A percentile compares a stretch with the other conserved stretches of the same genome.
Evolutionary conservation across 805 yeast species (phyloP).

Genomic region (Wickerhamiella shivajii): DNA sequence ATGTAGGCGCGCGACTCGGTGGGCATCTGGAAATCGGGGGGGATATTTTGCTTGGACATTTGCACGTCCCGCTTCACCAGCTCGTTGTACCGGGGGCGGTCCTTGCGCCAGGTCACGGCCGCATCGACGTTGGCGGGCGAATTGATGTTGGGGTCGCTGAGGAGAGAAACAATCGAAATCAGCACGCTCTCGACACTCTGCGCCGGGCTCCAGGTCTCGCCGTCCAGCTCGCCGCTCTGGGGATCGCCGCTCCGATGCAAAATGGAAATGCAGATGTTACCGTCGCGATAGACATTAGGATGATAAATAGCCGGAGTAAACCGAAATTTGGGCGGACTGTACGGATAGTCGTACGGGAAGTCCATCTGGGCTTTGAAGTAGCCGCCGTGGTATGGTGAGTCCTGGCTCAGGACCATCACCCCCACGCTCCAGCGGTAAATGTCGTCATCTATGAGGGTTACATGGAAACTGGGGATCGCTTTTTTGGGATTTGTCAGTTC

Average conservation of each 20-base stretch:
- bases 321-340: slow-evolving; percentile 79
- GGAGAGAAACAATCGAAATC: slow-evolving; percentile 74
- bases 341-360: slow-evolving; percentile 86
- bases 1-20: slow-evolving; percentile 42
- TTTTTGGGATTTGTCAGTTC: slow-evolving; percentile 88
- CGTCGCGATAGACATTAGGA: slow-evolving; percentile 90
- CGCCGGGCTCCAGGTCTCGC: slow-evolving; percentile 65
- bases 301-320: slow-evolving; percentile 90
- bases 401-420: slow-evolving; percentile 79
- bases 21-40: slow-evolving; percentile 75
- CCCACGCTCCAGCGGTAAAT: slow-evolving; percentile 70
- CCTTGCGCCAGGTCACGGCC: slow-evolving; percentile 74
- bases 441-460: slow-evolving; percentile 42
- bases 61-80: slow-evolving; percentile 64
- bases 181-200: slow-evolving; percentile 86
- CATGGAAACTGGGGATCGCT: slow-evolving; percentile 58
- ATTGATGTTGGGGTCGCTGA: slow-evolving; percentile 85
- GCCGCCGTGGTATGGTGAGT: slow-evolving; percentile 86
- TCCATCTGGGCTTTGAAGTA: slow-evolving; percentile 86
- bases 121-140: slow-evolving; percentile 97
- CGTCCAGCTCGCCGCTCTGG: slow-evolving; percentile 79
- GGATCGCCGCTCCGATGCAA: slow-evolving; percentile 86
- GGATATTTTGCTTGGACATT: slow-evolving; percentile 65
- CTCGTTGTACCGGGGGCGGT: slow-evolving; percentile 59
- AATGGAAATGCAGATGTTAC: slow-evolving; percentile 82